Percentiles rank a stretch among this genome's conserved stretches.
Evolutionary conservation across 176 grass and related monocot species (phyloP).

Genomic region (Carex parvula): DNA sequence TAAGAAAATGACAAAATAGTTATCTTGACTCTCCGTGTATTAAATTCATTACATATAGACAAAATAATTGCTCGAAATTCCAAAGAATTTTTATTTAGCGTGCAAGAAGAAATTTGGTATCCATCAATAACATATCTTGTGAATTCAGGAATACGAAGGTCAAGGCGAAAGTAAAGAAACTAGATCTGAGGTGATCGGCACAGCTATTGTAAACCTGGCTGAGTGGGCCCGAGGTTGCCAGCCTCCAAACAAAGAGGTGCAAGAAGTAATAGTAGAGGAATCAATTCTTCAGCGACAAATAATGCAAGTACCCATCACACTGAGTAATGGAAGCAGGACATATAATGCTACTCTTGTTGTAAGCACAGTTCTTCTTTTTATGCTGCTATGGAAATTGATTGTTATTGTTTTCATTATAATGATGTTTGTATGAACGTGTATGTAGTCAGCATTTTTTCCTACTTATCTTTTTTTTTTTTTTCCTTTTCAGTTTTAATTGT

Average conservation of each 20-base stretch:
- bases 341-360: slow-evolving; percentile 78
- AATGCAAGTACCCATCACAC: slow-evolving; percentile 55
- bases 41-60: not conserved
- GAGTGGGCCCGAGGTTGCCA: slow-evolving; percentile 68
- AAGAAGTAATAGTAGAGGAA: slow-evolving; percentile 19
- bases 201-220: slow-evolving; percentile 56
- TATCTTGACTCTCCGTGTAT: not conserved
- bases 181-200: slow-evolving; percentile 73
- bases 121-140: not conserved
- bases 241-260: slow-evolving; percentile 30
- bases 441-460: not conserved
- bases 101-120: not conserved
- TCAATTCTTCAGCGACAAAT: slow-evolving; percentile 45
- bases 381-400: not conserved
- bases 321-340: slow-evolving; percentile 53
- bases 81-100: not conserved
- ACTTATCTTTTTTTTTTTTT: not conserved
- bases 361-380: slow-evolving; percentile 36
- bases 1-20: not conserved
- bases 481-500: not conserved
- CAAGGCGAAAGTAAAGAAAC: slow-evolving; percentile 45
- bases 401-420: not conserved
- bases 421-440: slow-evolving; percentile 11
- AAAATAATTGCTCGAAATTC: not conserved
- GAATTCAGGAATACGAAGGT: slow-evolving; percentile 66